A percentile compares a stretch with the other conserved stretches of the same genome.
Conservation (phyloP, 345 rosid species). For the Litchi chinensis region DNA sequence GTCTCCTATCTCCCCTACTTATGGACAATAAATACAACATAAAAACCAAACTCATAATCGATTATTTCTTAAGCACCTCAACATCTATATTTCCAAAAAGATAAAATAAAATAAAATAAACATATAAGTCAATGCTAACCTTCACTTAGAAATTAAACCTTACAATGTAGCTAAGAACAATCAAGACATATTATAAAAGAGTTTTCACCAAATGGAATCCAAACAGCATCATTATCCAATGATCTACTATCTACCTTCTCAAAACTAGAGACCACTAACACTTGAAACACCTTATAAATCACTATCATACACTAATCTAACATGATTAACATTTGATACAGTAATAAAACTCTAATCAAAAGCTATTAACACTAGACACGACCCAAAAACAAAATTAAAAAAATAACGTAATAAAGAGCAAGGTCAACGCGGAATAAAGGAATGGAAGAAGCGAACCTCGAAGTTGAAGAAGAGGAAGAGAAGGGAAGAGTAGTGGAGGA, state of each 20-base stretch:
- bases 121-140: neutral
- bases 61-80: neutral
- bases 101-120: neutral
- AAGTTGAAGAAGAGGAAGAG: conserved; percentile 60
- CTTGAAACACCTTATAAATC: neutral
- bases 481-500: conserved; percentile 42
- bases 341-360: neutral
- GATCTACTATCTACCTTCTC: neutral
- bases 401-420: conserved; percentile 23
- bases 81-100: neutral
- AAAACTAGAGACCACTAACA: neutral
- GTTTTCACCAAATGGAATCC: neutral
- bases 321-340: neutral
- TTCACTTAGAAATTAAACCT: neutral
- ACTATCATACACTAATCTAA: neutral
- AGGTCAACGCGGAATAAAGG: conserved; percentile 22
- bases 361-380: neutral
- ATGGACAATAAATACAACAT: neutral
- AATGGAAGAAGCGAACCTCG: conserved; percentile 50
- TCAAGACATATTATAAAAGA: neutral
- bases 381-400: neutral
- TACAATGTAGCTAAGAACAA: neutral
- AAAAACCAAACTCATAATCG: neutral
- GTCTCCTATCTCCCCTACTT: neutral
- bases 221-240: neutral